Base-by-base conservation (phyloP, 257 asterid genomes). In the Parsonsia alboflavescens region DNA sequence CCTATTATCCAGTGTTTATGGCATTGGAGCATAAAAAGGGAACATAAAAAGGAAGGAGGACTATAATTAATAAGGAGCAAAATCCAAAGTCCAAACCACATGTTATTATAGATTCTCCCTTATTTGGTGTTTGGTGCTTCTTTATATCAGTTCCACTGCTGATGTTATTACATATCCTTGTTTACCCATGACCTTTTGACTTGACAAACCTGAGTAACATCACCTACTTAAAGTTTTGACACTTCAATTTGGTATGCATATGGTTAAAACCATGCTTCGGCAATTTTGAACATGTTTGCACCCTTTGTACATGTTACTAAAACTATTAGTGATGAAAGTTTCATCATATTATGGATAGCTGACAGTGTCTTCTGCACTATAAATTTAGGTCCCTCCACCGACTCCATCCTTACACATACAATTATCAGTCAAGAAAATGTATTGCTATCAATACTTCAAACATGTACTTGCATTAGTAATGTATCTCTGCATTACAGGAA, bases 41-140 rank as follows among this genome's bases (percentile, higher is more conserved):
- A n/a, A n/a, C n/a, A n/a, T n/a, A n/a, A n/a, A n/a, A n/a, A 19
- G 33, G 39, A n/a, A 9, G 44, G 73, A 30, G 15, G 24, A n/a
- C 10, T 22, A 59, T 17, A 16, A 66, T 68, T 6, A 7, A 52
- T 16, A 16, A 67, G 71, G 13, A 39, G 46, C 30, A 50, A 2
- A 6, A 54, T 66, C 17, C 69, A 16, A 64, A 53, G n/a, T n/a
- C 50, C 49, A 66, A 42, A 2, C 52, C 46, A 66, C 2, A 6
- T n/a, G n/a, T n/a, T n/a, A n/a, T n/a, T n/a, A 45, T 11, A 45
- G 49, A 41, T 59, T 59, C 57, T 54, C 69, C 56, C 30, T 75
- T 75, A 8, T 8, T 33, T 26, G n/a, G 9, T 52, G 46, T 5
- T 58, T 19, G 22, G 1, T 26, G 53, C 57, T 72, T 28, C 7